Base-by-base conservation (phyloP, 164 flowering plant species). In the Chloranthus sessilifolius region DNA sequence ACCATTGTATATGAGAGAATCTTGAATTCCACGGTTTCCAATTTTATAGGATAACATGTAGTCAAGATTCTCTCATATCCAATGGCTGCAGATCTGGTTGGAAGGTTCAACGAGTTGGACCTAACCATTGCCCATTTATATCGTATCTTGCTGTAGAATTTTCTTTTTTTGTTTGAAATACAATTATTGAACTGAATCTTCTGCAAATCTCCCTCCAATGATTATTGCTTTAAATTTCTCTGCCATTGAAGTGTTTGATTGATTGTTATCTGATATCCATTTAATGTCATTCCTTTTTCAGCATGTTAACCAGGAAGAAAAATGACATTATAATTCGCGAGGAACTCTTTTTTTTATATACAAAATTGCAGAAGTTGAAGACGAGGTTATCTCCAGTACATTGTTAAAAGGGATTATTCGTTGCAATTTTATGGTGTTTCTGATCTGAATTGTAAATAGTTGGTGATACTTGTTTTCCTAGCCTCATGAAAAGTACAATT, bases 291-390 rank as follows among this genome's bases (percentile, higher is more conserved):
- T 25, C 21, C 9, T 53, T 22, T 53, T 40, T 42, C 58, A 53
- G 58, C 58, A 43, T 53, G 49, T 53, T 43, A 40, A 53, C 22
- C 58, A 53, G 58, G 58, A 43, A 53, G 49, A 22, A 20, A 14
- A 42, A n/a, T 53, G 40, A 53, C 16, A 24, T 7, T 53, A 20
- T 30, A 22, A 3, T 22, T 21, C 9, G 28, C 9, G 48, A 43
- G 12, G 52, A 9, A 49, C 8, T 4, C 12, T 12, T 26, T 23
- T 24, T 4, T 8, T 12, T 24, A 30, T 22, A 42, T 16, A 3
- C 28, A 5, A 20, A 42, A 22, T 22, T 24, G 11, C 28, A 23
- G 27, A 19, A 20, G 40, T n/a, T n/a, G n/a, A n/a, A n/a, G n/a
- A n/a, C n/a, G n/a, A n/a, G n/a, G n/a, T n/a, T n/a, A n/a, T n/a